phyloP scores from a whole-genome alignment of 225 moss, liverwort and hornwort species.

The Polytrichum formosum region DNA sequence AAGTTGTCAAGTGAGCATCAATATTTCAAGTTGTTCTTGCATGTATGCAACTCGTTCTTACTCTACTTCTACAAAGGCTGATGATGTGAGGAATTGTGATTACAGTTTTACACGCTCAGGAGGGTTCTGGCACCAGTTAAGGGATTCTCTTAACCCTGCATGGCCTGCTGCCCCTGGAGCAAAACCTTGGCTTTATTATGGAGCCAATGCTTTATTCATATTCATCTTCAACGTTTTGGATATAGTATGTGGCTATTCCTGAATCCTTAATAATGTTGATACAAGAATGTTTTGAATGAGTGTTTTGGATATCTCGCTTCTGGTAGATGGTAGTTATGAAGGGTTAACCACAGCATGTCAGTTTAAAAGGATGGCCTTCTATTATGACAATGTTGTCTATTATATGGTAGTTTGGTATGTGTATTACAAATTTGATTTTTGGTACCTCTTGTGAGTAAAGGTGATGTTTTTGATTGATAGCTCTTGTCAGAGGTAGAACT shows the following conservation, averaged over 20 bases:
- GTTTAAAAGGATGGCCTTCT: too few relatives aligned
- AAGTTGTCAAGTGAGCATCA: too few relatives aligned
- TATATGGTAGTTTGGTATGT: too few relatives aligned
- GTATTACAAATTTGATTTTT: too few relatives aligned
- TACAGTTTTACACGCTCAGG: conserved; percentile 49
- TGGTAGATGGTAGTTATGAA: background rate
- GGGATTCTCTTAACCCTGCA: conserved; percentile 78
- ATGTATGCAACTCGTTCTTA: too few relatives aligned
- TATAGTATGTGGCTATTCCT: conserved; percentile 56
- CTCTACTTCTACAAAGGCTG: too few relatives aligned
- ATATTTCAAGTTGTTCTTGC: too few relatives aligned
- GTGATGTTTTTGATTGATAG: too few relatives aligned
- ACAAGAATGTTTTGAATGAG: background rate
- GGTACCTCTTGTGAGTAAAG: too few relatives aligned
- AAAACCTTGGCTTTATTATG: conserved; percentile 84
- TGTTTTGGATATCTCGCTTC: background rate
- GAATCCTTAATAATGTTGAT: background rate
- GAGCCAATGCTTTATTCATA: conserved; percentile 78
- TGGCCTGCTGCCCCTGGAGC: conserved; percentile 92
- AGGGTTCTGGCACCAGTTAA: conserved; percentile 67
- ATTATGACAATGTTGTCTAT: too few relatives aligned
- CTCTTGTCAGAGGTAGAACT: conserved; percentile 11
- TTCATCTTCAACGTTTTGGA: conserved; percentile 97
- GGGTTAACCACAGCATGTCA: too few relatives aligned
- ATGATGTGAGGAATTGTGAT: background rate